These are phyloP conservation scores for Nepenthes alata DNA, from an alignment of 179 eudicot species.

Conservation along the genomic window DNA sequence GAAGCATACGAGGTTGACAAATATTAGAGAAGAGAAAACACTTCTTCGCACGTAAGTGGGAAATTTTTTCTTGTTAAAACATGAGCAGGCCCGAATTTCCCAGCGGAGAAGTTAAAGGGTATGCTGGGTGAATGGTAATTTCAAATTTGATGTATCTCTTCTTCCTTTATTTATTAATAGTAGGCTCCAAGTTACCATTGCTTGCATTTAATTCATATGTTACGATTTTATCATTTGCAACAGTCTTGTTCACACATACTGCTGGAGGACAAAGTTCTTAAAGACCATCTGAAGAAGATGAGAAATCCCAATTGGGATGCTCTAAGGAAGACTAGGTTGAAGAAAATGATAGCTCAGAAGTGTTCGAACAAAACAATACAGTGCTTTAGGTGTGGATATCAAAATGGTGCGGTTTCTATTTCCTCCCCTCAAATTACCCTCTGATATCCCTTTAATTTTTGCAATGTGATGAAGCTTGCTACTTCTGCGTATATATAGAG, in stretches of 20 bases:
- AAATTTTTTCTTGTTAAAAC: no score
- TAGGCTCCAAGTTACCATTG: no score
- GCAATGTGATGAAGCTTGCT: background rate
- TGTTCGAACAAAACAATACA: conserved; percentile 36
- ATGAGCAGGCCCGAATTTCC: no score
- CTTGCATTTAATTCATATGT: no score
- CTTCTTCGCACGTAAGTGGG: no score
- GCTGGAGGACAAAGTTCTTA: conserved; percentile 44
- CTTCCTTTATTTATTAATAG: no score
- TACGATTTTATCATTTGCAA: background rate
- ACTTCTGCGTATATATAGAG: background rate
- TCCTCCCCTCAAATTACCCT: background rate
- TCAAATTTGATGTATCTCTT: no score
- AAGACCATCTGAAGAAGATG: conserved; percentile 54
- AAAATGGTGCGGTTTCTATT: conserved; percentile 42
- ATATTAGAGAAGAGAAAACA: no score
- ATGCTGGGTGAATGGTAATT: no score
- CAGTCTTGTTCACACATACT: conserved; percentile 74
- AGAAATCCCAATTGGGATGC: conserved; percentile 51
- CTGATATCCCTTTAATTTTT: background rate
- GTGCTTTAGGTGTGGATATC: conserved; percentile 74
- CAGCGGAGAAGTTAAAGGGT: no score
- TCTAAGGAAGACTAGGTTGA: conserved; percentile 40
- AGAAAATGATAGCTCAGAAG: conserved; percentile 48
- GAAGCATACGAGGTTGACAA: no score